These are phyloP conservation scores for Xylaria sp. DNA, from an alignment of 2,329 filamentous ascomycete species.

Conservation along the genomic window DNA sequence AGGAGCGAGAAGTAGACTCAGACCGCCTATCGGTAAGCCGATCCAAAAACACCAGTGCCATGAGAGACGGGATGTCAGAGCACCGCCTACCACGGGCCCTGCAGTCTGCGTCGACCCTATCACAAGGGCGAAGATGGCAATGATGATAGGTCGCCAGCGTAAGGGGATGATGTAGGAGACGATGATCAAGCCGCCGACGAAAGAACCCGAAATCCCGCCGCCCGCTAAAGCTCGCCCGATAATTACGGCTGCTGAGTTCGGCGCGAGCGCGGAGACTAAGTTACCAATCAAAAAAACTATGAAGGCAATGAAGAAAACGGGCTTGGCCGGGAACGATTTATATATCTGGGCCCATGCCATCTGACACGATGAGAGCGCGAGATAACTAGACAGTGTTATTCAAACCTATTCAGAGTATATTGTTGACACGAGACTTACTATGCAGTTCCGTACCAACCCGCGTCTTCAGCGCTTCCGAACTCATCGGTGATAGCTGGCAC, in stretches of 20 bases:
- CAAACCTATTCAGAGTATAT: background rate
- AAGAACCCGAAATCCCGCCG: background rate
- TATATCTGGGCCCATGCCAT: conserved; percentile 1
- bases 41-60: conserved; percentile 5
- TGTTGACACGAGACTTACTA: background rate
- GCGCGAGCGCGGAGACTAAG: background rate
- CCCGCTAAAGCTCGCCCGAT: background rate
- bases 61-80: background rate
- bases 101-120: background rate
- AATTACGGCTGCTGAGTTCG: background rate
- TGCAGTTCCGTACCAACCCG: background rate
- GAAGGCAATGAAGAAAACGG: conserved; percentile 1
- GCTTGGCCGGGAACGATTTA: background rate
- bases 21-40: background rate
- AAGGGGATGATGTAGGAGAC: conserved; percentile 1
- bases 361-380: background rate
- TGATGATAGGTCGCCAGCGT: background rate
- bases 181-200: background rate
- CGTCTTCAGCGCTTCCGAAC: background rate
- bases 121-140: background rate
- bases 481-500: background rate
- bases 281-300: background rate
- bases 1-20: conserved; percentile 2
- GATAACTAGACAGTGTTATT: background rate
- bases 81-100: background rate